phyloP scores from a whole-genome alignment of 345 rosid species.

The Boechera divaricarpa region DNA sequence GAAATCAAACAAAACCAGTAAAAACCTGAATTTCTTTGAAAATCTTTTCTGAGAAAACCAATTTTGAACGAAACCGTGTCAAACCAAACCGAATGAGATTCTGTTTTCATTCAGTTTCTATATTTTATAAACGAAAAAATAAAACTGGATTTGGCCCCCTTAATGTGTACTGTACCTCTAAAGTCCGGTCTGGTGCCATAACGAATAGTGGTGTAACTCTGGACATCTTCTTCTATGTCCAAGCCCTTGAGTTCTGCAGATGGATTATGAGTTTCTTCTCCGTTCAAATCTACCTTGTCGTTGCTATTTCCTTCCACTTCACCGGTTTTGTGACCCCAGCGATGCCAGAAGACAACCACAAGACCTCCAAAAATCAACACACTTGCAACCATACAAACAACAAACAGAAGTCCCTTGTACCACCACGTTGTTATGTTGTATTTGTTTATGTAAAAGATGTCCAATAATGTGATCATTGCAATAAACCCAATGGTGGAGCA shows the following conservation, averaged over 20 bases:
- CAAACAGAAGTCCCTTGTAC: constrained; percentile 78
- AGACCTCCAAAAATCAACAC: constrained; percentile 70
- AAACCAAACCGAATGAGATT: not conserved
- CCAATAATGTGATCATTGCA: constrained; percentile 50
- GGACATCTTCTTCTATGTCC: constrained; percentile 18
- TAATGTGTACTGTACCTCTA: constrained; percentile 53
- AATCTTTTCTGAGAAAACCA: too few species aligned
- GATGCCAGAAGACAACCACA: constrained; percentile 73
- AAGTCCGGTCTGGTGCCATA: constrained; percentile 91
- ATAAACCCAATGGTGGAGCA: constrained; percentile 65
- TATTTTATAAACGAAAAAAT: not conserved
- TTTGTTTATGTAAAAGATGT: constrained; percentile 66
- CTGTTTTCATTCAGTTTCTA: too few species aligned
- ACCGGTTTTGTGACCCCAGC: constrained; percentile 55
- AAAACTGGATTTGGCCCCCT: not conserved
- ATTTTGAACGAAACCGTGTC: not conserved
- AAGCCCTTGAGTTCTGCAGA: constrained; percentile 23
- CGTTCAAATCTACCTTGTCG: constrained; percentile 11
- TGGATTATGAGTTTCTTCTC: constrained; percentile 14
- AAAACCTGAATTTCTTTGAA: too few species aligned
- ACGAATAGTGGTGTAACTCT: constrained; percentile 43
- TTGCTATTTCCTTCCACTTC: constrained; percentile 30
- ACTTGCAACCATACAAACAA: constrained; percentile 70
- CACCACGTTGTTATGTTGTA: constrained; percentile 66
- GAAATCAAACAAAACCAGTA: too few species aligned